phyloP scores from a whole-genome alignment of 768 basidiomycete species.

The Boletus rubroflammeus region DNA sequence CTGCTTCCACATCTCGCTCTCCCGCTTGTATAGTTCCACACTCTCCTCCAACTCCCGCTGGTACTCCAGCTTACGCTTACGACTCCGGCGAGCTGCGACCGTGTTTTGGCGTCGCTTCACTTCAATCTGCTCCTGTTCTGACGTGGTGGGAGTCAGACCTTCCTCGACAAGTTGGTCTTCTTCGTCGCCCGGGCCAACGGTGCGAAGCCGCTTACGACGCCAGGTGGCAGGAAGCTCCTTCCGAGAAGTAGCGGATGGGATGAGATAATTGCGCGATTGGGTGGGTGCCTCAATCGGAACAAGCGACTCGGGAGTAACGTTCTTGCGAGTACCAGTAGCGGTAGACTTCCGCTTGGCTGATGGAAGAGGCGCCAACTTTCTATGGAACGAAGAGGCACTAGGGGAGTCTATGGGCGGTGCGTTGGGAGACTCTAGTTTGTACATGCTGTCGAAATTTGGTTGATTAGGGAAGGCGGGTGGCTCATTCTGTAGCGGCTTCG shows the following conservation, averaged over 20 bases:
- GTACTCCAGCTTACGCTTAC: slow-evolving; percentile 71
- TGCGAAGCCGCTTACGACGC: slow-evolving; percentile 55
- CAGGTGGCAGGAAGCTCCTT: slow-evolving; percentile 77
- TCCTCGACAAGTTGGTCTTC: slow-evolving; percentile 36
- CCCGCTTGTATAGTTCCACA: slow-evolving; percentile 48
- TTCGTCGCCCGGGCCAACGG: slow-evolving; percentile 46
- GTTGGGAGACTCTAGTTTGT: slow-evolving; percentile 46
- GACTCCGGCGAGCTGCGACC: slow-evolving; percentile 75
- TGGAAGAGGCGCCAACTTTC: slow-evolving; percentile 14
- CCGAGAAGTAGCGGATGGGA: slow-evolving; percentile 71
- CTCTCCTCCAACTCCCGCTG: slow-evolving; percentile 60
- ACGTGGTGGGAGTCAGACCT: slow-evolving; percentile 37
- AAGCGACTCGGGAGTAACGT: slow-evolving; percentile 59
- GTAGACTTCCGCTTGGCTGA: slow-evolving; percentile 26
- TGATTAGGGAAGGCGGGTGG: slow-evolving; percentile 8
- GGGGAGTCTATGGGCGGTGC: slow-evolving; percentile 47
- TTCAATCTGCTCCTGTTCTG: slow-evolving; percentile 66
- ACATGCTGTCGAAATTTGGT: slow-evolving; percentile 36
- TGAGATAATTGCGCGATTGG: slow-evolving; percentile 69
- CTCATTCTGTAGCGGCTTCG: slow-evolving; percentile 13
- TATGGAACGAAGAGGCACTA: slow-evolving; percentile 26
- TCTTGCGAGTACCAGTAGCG: slow-evolving; percentile 71
- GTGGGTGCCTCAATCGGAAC: slow-evolving; percentile 77
- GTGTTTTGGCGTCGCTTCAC: slow-evolving; percentile 83
- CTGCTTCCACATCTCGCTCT: slow-evolving; percentile 62